Evolutionary conservation across 805 yeast species (phyloP).

Genomic region (Vanderwaltozyma verrucispora): DNA sequence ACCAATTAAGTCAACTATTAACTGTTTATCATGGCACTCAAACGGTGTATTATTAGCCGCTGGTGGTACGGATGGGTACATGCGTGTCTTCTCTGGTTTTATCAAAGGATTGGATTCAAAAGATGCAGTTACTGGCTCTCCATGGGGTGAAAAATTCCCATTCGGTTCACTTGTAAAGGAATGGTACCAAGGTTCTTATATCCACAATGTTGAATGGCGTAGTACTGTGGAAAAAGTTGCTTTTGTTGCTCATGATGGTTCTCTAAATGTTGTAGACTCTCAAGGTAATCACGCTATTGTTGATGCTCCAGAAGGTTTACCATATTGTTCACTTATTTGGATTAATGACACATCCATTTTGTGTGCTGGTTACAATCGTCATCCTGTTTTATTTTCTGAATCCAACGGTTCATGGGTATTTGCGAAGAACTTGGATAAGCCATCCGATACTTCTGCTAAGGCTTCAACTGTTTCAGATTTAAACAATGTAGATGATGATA

Average conservation of each 20-base stretch:
- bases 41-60: constrained; percentile 79
- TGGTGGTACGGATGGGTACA: constrained; percentile 92
- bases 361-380: constrained; percentile 89
- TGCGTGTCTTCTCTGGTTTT: constrained; percentile 79
- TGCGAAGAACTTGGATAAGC: constrained; percentile 49
- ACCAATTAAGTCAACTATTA: constrained; percentile 82
- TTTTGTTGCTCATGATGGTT: constrained; percentile 77
- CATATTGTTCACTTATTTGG: constrained; percentile 71
- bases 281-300: constrained; percentile 14
- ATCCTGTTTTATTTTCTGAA: constrained; percentile 78
- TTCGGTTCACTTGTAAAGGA: constrained; percentile 59
- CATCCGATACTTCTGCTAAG: constrained; percentile 1
- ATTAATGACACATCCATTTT: constrained; percentile 54
- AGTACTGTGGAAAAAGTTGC: constrained; percentile 72
- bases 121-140: constrained; percentile 39
- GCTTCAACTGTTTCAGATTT: constrained; percentile 32
- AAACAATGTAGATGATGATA: constrained; percentile 37
- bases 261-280: constrained; percentile 67
- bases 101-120: constrained; percentile 81
- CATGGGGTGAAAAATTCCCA: constrained; percentile 94
- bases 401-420: constrained; percentile 52
- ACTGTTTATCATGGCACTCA: constrained; percentile 85
- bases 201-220: constrained; percentile 81
- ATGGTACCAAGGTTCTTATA: constrained; percentile 68
- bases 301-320: constrained; percentile 41